Evolutionary conservation across 2,329 filamentous ascomycete genomes (phyloP), one percentile per base, ranked within the genome.

Genomic region (Volutella citrinella): DNA sequence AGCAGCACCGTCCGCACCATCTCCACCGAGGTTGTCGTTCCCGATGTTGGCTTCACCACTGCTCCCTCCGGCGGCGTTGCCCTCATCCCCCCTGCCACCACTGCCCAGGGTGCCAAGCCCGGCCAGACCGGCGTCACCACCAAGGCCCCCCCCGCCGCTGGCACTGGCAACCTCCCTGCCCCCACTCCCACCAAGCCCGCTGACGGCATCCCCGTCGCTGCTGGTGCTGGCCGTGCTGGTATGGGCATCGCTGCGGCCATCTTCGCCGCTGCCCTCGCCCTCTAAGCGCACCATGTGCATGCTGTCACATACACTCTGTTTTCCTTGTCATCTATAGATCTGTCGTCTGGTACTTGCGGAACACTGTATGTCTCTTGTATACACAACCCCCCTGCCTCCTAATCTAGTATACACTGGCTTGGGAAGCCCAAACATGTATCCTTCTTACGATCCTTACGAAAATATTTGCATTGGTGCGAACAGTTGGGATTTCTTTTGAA

Each of bases 381-480:
- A 50, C n/a, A n/a, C n/a, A n/a, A n/a, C n/a, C n/a, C n/a, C 9
- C 12, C 20, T 22, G 9, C 40, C 25, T 33, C 39, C 29, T 26
- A 40, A 48, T 46, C 25, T 15, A 21, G 46, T 34, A 37, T 21
- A 26, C 26, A 38, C 41, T 49, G 43, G 38, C 36, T 19, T 14
- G 5, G 30, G 28, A 40, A 38, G 34, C 41, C 36, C 36, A 44
- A 42, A 54, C 41, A 53, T 48, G 52, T 72, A 61, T 59, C 58
- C 65, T 75, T 74, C 69, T 72, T 68, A 76, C 72, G 71, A 74
- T 76, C 72, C 69, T 75, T 74, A 72, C 64, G 67, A 72, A 63
- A 57, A 56, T 47, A 53, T 38, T 39, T 51, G 49, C 45, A 52
- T 54, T 56, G 48, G 46, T 50, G 54, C 46, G 46, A 44, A 51